These are phyloP conservation scores for Globisporangium uncinulatum DNA, from an alignment of 352 stramenopile species.

Conservation along the genomic window DNA sequence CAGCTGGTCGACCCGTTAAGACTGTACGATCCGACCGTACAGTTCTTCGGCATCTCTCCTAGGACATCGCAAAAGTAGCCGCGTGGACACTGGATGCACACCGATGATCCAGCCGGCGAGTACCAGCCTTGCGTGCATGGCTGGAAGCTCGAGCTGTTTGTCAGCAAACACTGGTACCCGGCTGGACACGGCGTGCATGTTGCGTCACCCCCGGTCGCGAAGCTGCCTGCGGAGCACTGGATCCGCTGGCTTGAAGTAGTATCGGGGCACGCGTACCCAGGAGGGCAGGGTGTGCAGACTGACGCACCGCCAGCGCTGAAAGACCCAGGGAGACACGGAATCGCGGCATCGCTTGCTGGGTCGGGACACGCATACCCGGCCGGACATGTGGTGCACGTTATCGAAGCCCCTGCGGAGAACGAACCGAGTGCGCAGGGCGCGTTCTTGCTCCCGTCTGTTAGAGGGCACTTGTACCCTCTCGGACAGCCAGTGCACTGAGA, in stretches of 20 bases:
- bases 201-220: constrained; percentile 37
- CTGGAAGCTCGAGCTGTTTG: constrained; percentile 53
- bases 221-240: constrained; percentile 51
- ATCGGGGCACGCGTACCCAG: constrained; percentile 75
- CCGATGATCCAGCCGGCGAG: constrained; percentile 39
- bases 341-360: constrained; percentile 19
- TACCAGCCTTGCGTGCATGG: constrained; percentile 63
- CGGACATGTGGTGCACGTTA: constrained; percentile 63
- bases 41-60: constrained; percentile 60
- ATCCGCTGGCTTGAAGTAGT: constrained; percentile 35
- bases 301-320: constrained; percentile 55
- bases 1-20: constrained; percentile 61
- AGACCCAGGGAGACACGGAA: constrained; percentile 42
- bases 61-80: constrained; percentile 76
- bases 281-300: constrained; percentile 48
- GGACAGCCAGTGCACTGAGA: constrained; percentile 16
- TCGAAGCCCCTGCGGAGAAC: constrained; percentile 28
- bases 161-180: constrained; percentile 70
- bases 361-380: constrained; percentile 48
- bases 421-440: constrained; percentile 32
- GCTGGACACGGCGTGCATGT: constrained; percentile 66
- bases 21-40: constrained; percentile 78
- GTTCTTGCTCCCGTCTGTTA: constrained; percentile 42
- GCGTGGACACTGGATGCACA: constrained; percentile 72
- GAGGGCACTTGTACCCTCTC: constrained; percentile 53